Base-by-base conservation (phyloP, 176 grass and related monocot genomes). In the Themeda triandra region DNA sequence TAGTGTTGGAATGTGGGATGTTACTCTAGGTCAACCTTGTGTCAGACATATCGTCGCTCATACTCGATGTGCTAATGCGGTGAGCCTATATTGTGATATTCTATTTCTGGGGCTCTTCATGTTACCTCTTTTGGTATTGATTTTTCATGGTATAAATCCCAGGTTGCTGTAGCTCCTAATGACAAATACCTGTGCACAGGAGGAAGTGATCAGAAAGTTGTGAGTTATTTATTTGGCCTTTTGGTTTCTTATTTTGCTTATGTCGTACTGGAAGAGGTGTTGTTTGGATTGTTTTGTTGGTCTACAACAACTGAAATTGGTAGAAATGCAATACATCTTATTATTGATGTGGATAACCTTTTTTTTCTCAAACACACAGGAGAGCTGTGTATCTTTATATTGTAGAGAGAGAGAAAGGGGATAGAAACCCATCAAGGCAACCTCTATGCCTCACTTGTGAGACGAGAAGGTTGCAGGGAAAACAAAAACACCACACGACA, bases 171-270 rank as follows among this genome's bases (percentile, higher is more conserved):
- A 58, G 85, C 96, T 56, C 89, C 89, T 66, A 98, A 94, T 87
- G 96, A 93, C 53, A 81, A 95, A 83, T 98, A 95, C 65, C 87
- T 98, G 63, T 92, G 91, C 78, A 95, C 96, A 65, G 91, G 96
- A 72, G 96, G 96, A 77, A 92, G 92, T 60, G 93, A 98, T 71
- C 89, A 98, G 88, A 98, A 95, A 93, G 80, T 98, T 89, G 96
- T 95, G 62, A 98, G 96, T 93, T 69, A 45, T 77, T 86, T 85
- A 32, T 82, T 78, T 83, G 29, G 1, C 66, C 15, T 64, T 73
- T 73, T 78, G 69, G 31, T 79, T 87, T 77, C 66, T 73, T 45
- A 36, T 71, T 48, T 63, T 13, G 5, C n/a, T 36, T 53, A 35
- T 40, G 54, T 74, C 42, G n/a, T 59, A 81, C 49, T 28, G 46